Evolutionary conservation across 2,329 filamentous ascomycete genomes (phyloP).

Genomic region (Pseudogymnoascus sp.): DNA sequence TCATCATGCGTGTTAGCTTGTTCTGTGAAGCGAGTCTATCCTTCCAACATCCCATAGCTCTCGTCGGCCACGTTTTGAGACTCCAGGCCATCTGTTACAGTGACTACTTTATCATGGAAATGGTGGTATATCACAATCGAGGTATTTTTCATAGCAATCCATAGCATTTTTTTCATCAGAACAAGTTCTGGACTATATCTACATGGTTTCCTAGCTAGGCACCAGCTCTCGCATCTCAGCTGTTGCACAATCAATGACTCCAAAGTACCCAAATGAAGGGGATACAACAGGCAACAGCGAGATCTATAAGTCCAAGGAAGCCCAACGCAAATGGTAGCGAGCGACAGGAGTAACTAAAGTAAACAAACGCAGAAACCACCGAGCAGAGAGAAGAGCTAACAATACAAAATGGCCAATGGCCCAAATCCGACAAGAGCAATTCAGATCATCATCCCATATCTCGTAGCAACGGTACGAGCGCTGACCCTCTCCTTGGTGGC

Average conservation of each 20-base stretch:
- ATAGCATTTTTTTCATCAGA: not conserved
- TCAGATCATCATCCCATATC: constrained; percentile 12
- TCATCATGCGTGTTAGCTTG: too few species aligned
- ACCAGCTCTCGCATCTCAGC: not conserved
- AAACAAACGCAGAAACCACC: not conserved
- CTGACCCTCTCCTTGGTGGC: constrained; percentile 11
- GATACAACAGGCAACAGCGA: not conserved
- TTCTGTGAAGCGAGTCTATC: too few species aligned
- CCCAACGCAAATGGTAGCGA: not conserved
- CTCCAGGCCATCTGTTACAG: not conserved
- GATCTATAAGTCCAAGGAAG: not conserved
- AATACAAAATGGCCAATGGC: not conserved
- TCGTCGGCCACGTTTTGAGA: not conserved
- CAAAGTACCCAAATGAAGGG: not conserved
- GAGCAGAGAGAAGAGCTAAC: not conserved
- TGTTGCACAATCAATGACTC: not conserved
- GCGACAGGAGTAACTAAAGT: not conserved
- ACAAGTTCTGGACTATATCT: not conserved
- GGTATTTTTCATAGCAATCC: not conserved
- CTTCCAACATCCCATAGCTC: too few species aligned
- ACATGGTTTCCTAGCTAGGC: not conserved
- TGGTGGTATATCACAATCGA: not conserved
- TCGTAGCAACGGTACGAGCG: constrained; percentile 6
- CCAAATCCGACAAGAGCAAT: not conserved
- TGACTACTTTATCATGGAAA: not conserved